Conservation (phyloP, 2,329 filamentous ascomycete genomes). For the Mycosphaerella arachidis region DNA sequence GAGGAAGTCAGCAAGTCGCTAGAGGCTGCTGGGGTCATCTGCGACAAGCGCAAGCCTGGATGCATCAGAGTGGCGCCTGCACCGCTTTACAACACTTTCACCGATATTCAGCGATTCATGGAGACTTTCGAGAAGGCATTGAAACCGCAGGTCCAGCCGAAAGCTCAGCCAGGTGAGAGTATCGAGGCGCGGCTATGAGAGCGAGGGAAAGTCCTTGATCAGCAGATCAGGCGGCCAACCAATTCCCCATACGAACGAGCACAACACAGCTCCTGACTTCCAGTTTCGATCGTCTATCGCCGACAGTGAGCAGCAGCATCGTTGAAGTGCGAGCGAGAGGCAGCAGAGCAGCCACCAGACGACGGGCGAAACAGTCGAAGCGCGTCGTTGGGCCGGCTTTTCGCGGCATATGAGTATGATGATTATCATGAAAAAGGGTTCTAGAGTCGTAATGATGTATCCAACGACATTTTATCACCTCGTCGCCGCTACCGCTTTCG, state of each 20-base stretch:
- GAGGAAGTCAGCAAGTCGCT: constrained; percentile 62
- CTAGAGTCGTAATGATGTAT: neutral
- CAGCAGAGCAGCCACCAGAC: too few species aligned
- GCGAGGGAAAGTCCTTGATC: neutral
- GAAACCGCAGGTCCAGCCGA: constrained; percentile 2
- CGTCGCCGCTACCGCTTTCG: neutral
- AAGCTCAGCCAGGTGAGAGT: neutral
- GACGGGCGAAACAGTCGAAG: too few species aligned
- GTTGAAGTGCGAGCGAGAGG: too few species aligned
- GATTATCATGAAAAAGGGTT: neutral
- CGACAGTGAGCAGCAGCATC: too few species aligned
- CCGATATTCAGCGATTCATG: constrained; percentile 64
- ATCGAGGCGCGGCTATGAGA: constrained; percentile 13
- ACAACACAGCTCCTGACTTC: too few species aligned
- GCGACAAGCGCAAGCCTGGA: constrained; percentile 80
- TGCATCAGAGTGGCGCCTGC: constrained; percentile 80
- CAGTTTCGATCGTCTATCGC: too few species aligned
- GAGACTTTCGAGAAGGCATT: constrained; percentile 48
- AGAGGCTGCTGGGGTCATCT: constrained; percentile 65
- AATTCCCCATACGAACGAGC: too few species aligned
- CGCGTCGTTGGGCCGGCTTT: too few species aligned
- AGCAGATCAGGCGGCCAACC: neutral
- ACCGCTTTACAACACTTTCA: constrained; percentile 77
- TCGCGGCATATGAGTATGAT: too few species aligned
- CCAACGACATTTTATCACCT: neutral